These are phyloP conservation scores for Cytospora piceicola DNA, from an alignment of 2,329 filamentous ascomycete genomes.

Conservation along the genomic window DNA sequence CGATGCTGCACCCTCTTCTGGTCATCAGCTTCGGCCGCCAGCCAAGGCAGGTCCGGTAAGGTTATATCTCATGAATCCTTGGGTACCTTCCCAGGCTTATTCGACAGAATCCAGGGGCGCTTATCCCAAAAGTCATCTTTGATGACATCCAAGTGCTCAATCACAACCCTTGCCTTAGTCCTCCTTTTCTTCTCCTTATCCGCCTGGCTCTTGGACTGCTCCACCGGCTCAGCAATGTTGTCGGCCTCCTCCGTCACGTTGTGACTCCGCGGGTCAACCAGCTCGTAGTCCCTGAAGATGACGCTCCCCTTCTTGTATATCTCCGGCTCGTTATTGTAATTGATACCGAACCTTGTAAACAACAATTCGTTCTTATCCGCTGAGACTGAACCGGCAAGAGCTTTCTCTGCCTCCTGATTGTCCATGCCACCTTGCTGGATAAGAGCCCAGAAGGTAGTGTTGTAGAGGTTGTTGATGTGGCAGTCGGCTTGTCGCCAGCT, in stretches of 20 bases:
- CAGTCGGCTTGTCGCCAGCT: conserved; percentile 97
- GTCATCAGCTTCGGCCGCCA: neutral
- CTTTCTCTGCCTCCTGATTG: conserved; percentile 77
- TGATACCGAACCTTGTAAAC: conserved; percentile 85
- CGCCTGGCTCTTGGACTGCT: conserved; percentile 75
- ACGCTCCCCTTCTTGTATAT: conserved; percentile 95
- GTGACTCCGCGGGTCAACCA: conserved; percentile 62
- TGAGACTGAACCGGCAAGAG: conserved; percentile 79
- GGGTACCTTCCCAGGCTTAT: conserved; percentile 72
- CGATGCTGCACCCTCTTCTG: neutral
- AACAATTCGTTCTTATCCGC: conserved; percentile 96
- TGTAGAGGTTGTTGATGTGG: conserved; percentile 98
- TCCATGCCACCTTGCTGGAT: conserved; percentile 78
- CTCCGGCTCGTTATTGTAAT: conserved; percentile 95
- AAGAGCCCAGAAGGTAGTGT: conserved; percentile 93
- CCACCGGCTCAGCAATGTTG: conserved; percentile 53
- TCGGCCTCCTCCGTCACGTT: conserved; percentile 53
- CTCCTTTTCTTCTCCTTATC: conserved; percentile 83
- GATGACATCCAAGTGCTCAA: conserved; percentile 92
- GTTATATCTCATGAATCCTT: conserved; percentile 53
- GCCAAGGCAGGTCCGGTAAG: neutral
- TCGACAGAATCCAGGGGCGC: conserved; percentile 81
- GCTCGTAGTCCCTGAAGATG: conserved; percentile 79
- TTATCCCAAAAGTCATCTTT: conserved; percentile 91
- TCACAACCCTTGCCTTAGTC: conserved; percentile 76